Conservation (phyloP, 805 yeast species). For the Pichia phayaonensis region DNA sequence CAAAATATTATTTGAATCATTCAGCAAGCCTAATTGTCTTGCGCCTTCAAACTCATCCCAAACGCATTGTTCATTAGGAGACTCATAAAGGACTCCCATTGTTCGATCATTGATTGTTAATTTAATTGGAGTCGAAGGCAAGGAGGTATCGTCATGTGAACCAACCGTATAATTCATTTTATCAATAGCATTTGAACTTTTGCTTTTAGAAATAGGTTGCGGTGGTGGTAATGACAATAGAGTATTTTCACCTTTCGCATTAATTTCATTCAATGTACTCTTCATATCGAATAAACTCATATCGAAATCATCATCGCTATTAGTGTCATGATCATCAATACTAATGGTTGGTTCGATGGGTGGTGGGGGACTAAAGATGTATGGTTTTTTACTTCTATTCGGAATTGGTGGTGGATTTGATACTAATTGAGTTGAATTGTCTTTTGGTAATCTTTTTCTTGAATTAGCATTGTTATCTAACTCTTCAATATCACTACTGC, state of each 20-base stretch:
- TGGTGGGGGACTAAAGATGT: background rate
- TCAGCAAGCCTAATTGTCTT: background rate
- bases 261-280: slow-evolving; percentile 9
- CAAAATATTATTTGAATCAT: too few species aligned
- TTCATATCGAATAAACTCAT: slow-evolving; percentile 12
- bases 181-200: slow-evolving; percentile 3
- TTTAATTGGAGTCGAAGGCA: slow-evolving; percentile 6
- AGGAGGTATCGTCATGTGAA: too few species aligned
- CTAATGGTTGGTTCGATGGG: background rate
- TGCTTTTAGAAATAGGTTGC: slow-evolving; percentile 11
- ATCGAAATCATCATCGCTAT: slow-evolving; percentile 5
- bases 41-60: slow-evolving; percentile 9
- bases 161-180: slow-evolving; percentile 4
- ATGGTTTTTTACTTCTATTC: slow-evolving; percentile 4
- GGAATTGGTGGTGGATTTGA: slow-evolving; percentile 3
- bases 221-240: slow-evolving; percentile 13
- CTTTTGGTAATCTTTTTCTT: background rate
- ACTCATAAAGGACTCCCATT: slow-evolving; percentile 26
- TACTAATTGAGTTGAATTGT: background rate
- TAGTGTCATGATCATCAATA: background rate
- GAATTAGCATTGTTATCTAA: background rate
- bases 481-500: background rate
- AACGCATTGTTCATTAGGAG: slow-evolving; percentile 18
- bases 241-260: background rate
- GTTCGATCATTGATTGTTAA: slow-evolving; percentile 13